Percentiles rank a stretch among this genome's conserved stretches.
These are phyloP conservation scores for Hemileccinum impolitum DNA, from an alignment of 768 basidiomycete genomes.

Conservation along the genomic window DNA sequence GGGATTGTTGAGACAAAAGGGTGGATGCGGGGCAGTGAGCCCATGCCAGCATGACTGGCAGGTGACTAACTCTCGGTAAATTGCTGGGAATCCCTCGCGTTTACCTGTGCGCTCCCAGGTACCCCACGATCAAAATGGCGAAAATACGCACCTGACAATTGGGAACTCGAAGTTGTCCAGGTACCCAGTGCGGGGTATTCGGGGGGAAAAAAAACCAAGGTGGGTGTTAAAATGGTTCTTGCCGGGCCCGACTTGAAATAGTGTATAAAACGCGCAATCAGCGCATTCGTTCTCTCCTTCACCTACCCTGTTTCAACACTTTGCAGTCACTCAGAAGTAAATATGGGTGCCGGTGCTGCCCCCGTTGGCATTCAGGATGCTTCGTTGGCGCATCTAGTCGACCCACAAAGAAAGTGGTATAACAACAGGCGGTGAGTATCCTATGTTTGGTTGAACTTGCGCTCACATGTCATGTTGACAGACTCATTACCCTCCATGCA, in stretches of 20 bases:
- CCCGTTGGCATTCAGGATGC: constrained; percentile 22
- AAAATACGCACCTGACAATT: no score
- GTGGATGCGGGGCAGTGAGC: no score
- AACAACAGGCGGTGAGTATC: constrained; percentile 63
- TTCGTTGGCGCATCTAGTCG: constrained; percentile 52
- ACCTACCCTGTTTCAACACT: constrained; percentile 6
- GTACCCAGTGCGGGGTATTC: constrained; percentile 14
- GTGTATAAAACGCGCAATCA: constrained; percentile 6
- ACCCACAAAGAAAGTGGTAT: constrained; percentile 71
- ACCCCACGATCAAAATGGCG: not conserved
- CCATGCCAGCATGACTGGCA: no score
- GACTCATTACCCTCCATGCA: constrained; percentile 58
- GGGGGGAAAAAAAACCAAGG: constrained; percentile 17
- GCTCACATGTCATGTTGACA: constrained; percentile 20
- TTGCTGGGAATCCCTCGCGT: no score
- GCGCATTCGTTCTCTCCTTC: constrained; percentile 31
- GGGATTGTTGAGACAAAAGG: no score
- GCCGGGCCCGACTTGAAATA: constrained; percentile 5
- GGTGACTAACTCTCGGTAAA: no score
- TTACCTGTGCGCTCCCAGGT: not conserved
- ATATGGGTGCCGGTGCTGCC: constrained; percentile 55
- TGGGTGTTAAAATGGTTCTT: constrained; percentile 3
- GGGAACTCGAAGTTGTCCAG: no score
- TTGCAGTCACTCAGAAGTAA: constrained; percentile 3
- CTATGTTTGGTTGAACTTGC: not conserved